A percentile compares a stretch with the other conserved stretches of the same genome.
Conservation (phyloP, 176 grass and related monocot species). For the Guadua angustifolia region DNA sequence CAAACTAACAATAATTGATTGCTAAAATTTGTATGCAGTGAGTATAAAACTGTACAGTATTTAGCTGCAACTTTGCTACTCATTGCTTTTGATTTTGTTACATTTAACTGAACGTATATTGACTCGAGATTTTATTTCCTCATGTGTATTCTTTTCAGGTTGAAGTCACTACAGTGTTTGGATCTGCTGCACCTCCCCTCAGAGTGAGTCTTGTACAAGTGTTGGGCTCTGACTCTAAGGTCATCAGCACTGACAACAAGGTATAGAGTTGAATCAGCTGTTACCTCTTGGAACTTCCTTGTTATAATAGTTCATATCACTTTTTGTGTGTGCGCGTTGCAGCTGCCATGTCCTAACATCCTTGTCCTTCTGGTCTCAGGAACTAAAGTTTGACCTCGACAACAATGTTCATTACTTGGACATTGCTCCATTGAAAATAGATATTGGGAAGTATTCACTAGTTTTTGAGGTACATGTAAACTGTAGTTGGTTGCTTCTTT, state of each 20-base stretch:
- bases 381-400: conserved; percentile 74
- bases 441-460: conserved; percentile 86
- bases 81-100: conserved; percentile 4
- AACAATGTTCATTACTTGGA: conserved; percentile 91
- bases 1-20: background rate
- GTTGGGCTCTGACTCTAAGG: conserved; percentile 68
- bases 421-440: conserved; percentile 76
- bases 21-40: background rate
- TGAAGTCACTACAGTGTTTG: conserved; percentile 95
- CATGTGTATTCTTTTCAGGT: conserved; percentile 58
- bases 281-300: background rate
- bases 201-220: conserved; percentile 77
- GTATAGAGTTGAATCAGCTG: conserved; percentile 40
- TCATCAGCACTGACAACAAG: conserved; percentile 49
- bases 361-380: conserved; percentile 58
- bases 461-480: conserved; percentile 80
- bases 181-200: conserved; percentile 75
- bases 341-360: conserved; percentile 2
- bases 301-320: conserved; percentile 26
- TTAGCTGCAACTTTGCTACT: background rate
- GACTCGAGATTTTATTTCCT: conserved; percentile 13
- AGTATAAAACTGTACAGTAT: background rate
- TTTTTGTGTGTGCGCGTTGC: background rate
- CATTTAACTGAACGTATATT: background rate
- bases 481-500: conserved; percentile 17